Conservation (phyloP, 805 yeast species). For the Wickerhamomyces alni region DNA sequence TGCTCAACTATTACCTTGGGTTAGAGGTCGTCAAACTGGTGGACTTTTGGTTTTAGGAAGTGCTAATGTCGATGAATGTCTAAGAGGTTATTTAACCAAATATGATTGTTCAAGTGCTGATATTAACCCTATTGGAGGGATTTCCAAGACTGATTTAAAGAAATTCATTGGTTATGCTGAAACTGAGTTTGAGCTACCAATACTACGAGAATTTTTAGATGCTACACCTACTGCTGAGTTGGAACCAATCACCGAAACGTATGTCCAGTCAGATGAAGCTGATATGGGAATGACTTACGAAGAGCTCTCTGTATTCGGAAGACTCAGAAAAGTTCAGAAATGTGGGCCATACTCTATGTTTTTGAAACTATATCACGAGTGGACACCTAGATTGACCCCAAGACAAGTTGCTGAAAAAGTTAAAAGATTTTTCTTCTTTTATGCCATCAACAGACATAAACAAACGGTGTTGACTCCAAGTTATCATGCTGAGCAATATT, state of each 20-base stretch:
- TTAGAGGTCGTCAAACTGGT: constrained; percentile 57
- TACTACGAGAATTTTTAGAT: constrained; percentile 67
- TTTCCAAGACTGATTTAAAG: constrained; percentile 89
- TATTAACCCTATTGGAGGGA: constrained; percentile 97
- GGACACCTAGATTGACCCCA: constrained; percentile 85
- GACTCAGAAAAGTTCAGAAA: constrained; percentile 83
- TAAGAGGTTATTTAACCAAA: constrained; percentile 92
- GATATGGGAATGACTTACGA: constrained; percentile 99
- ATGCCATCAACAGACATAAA: constrained; percentile 94
- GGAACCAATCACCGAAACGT: constrained; percentile 89
- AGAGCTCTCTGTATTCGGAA: constrained; percentile 86
- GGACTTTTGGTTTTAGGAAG: constrained; percentile 90
- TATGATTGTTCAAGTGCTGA: constrained; percentile 98
- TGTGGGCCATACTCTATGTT: constrained; percentile 98
- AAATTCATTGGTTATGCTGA: constrained; percentile 80
- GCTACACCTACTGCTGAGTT: constrained; percentile 98
- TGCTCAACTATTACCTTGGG: constrained; percentile 96
- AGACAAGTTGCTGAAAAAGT: constrained; percentile 88
- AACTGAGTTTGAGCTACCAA: constrained; percentile 62
- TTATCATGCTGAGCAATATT: constrained; percentile 96
- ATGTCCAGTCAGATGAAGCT: constrained; percentile 92
- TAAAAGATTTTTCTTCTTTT: constrained; percentile 85
- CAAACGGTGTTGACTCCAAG: constrained; percentile 97
- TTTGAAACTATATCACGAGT: constrained; percentile 78
- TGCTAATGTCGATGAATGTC: constrained; percentile 95